Evolutionary conservation across 495 filamentous ascomycete genomes (phyloP).

Genomic region (Hypoxylon cercidicola): DNA sequence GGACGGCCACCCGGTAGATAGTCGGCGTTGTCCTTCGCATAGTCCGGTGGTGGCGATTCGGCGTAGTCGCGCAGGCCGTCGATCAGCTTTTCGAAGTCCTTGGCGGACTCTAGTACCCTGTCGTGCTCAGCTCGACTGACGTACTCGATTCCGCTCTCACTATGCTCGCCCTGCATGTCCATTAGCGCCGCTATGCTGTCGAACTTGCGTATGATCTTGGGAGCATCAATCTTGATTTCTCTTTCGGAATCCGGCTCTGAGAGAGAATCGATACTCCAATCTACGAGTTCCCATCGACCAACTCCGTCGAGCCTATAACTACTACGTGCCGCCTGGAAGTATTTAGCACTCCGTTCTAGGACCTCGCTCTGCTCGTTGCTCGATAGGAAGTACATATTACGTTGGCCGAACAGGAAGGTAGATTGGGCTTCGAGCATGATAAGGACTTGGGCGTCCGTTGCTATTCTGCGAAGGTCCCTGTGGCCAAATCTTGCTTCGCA

Average conservation of each 20-base stretch:
- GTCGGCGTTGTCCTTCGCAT: too few relatives aligned
- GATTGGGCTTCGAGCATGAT: conserved; percentile 13
- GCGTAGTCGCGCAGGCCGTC: neutral
- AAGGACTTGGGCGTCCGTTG: neutral
- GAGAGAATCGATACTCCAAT: conserved; percentile 3
- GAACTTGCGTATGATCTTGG: conserved; percentile 5
- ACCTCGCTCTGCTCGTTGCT: too few relatives aligned
- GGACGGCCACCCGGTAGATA: too few relatives aligned
- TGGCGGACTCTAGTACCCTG: conserved; percentile 5
- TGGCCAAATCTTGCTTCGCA: neutral
- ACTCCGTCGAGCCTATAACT: neutral
- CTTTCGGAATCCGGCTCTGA: conserved; percentile 4
- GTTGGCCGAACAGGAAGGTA: conserved; percentile 9
- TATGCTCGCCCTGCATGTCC: conserved; percentile 11
- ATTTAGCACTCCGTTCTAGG: neutral
- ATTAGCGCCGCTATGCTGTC: conserved; percentile 13
- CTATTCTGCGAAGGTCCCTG: neutral
- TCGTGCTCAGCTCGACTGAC: conserved; percentile 5
- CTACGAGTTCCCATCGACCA: neutral
- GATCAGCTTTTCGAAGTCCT: neutral
- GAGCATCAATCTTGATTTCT: conserved; percentile 16
- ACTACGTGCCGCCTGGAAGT: conserved; percentile 6
- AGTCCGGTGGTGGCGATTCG: neutral
- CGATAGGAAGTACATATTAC: neutral
- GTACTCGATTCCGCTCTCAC: conserved; percentile 4